Evolutionary conservation across 164 flowering plant genomes (phyloP).

Genomic region (Stephania japonica): DNA sequence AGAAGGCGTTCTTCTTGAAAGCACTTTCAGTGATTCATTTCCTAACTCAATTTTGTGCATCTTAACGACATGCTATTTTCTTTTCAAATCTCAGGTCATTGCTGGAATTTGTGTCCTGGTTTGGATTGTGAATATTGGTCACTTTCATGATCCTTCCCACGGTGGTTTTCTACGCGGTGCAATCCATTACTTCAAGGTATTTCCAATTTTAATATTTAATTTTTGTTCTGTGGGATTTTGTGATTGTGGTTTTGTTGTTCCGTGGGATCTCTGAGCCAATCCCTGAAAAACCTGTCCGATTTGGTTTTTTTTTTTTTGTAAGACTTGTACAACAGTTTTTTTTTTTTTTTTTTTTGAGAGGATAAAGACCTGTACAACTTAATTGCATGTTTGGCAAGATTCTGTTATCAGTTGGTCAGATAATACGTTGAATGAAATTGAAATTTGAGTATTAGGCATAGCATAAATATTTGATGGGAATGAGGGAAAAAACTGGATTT

Average conservation of each 20-base stretch:
- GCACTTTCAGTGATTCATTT: background rate
- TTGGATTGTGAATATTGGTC: constrained; percentile 96
- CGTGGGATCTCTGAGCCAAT: no score
- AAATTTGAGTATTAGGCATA: no score
- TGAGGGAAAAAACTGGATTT: no score
- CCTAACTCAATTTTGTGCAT: background rate
- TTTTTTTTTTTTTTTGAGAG: background rate
- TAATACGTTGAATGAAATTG: background rate
- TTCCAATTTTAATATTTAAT: no score
- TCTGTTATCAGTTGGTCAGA: background rate
- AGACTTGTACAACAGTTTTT: background rate
- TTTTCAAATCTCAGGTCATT: constrained; percentile 52
- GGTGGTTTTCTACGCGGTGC: constrained; percentile 93
- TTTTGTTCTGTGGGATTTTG: no score
- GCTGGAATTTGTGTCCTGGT: constrained; percentile 95
- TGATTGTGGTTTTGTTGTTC: no score
- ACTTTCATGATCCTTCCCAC: constrained; percentile 94
- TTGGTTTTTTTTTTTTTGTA: background rate
- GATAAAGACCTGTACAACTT: background rate
- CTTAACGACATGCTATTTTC: constrained; percentile 10
- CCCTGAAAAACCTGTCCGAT: no score
- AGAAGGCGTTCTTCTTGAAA: no score
- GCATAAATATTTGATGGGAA: no score
- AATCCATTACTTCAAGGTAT: constrained; percentile 96
- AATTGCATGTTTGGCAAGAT: background rate